Evolutionary conservation across 257 asterid genomes (phyloP), one percentile per base, ranked within the genome.

Genomic region (Lavandula angustifolia): DNA sequence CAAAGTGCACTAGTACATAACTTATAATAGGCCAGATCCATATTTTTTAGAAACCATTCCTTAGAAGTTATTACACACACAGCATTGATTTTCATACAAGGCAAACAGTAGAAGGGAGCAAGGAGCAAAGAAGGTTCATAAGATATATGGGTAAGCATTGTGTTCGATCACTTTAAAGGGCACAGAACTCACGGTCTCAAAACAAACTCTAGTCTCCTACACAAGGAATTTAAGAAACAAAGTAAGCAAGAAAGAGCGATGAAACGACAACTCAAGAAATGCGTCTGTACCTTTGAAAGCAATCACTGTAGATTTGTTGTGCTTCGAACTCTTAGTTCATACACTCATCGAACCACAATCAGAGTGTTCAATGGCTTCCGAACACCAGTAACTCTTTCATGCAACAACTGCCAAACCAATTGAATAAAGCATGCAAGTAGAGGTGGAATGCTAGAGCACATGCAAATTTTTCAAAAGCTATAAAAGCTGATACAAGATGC

Each of bases 101-200:
- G 16, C 11, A 65, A 29, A 13, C 54, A 64, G 40, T 40, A 29
- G 9, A 29, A n/a, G 37, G 70, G 31, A 64, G 61, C 41, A 65
- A 52, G 70, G 31, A 64, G 61, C 41, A 65, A 52, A 35, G 52
- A 6, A 49, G 11, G 37, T 22, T 18, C 5, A 46, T 4, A 14
- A 46, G 56, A 62, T 42, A 60, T 11, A 6, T 41, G 29, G 41
- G 12, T 7, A 22, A 60, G 27, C 66, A 42, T 33, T 42, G n/a
- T 42, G 64, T 16, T 55, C 16, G 17, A 46, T 57, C 4, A 38
- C 16, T 29, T 60, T 27, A 43, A 43, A 60, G 54, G 47, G 44
- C 66, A 42, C 38, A 40, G 9, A 27, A 7, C 6, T 22, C n/a
- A 17, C 3, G 31, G n/a, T 13, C 31, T 16, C 43, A 13, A 6